Conservation (phyloP, 208 protist species). For the Acanthamoeba culbertsoni region DNA sequence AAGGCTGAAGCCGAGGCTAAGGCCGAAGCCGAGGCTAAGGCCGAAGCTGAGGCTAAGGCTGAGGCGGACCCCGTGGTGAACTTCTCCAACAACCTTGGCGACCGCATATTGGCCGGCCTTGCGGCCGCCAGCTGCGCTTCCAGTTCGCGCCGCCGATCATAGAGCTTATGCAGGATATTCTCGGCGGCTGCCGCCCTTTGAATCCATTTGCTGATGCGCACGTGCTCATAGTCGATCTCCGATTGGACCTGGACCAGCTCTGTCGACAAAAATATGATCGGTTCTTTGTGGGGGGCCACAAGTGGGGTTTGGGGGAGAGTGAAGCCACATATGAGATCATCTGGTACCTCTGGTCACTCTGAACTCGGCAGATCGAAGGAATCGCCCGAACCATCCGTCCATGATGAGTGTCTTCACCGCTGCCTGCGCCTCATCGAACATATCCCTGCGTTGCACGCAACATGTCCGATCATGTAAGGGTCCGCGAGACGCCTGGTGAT, state of each 20-base stretch:
- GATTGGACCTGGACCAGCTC: neutral
- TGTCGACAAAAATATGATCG: too few relatives aligned
- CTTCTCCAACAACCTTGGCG: too few relatives aligned
- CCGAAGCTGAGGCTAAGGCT: neutral
- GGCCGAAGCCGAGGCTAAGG: too few relatives aligned
- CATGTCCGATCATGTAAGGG: too few relatives aligned
- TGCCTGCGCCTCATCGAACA: neutral
- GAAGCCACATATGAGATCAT: neutral
- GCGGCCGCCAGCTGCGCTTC: neutral
- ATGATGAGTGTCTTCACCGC: neutral
- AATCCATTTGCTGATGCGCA: neutral
- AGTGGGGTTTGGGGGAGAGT: too few relatives aligned
- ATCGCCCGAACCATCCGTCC: neutral
- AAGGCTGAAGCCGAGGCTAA: too few relatives aligned
- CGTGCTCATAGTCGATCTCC: neutral
- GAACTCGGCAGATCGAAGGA: neutral
- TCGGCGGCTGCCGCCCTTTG: neutral
- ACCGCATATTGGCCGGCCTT: neutral
- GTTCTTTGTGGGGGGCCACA: too few relatives aligned
- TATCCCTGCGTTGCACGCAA: neutral
- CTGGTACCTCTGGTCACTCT: neutral
- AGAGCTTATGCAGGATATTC: neutral
- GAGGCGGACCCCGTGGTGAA: too few relatives aligned
- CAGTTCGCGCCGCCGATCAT: neutral
- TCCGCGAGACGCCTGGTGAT: too few relatives aligned